These are phyloP conservation scores for Cytospora mali DNA, from an alignment of 2,329 filamentous ascomycete species.

Conservation along the genomic window DNA sequence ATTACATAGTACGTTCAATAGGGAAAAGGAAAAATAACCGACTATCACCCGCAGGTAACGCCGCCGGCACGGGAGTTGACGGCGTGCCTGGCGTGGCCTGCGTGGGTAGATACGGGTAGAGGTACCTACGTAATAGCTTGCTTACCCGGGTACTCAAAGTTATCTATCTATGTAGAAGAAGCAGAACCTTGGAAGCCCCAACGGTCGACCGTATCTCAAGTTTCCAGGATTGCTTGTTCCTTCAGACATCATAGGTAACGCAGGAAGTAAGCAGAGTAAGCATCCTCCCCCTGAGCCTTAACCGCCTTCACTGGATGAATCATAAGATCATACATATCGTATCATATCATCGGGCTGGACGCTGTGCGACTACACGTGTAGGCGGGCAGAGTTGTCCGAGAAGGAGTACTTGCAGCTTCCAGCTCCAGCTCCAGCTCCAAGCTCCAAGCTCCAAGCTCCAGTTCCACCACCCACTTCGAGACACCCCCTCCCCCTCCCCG, in stretches of 20 bases:
- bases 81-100: too few relatives aligned
- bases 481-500: neutral
- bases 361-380: neutral
- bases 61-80: too few relatives aligned
- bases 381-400: too few relatives aligned
- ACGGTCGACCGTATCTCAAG: neutral
- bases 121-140: too few relatives aligned
- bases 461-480: neutral
- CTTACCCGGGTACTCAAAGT: too few relatives aligned
- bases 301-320: too few relatives aligned
- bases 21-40: neutral
- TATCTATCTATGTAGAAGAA: neutral
- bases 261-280: too few relatives aligned
- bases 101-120: too few relatives aligned
- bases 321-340: too few relatives aligned
- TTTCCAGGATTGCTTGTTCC: neutral
- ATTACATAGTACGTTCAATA: conserved; percentile 12
- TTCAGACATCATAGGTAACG: neutral
- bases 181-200: neutral
- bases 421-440: neutral
- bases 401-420: neutral
- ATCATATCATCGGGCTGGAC: neutral
- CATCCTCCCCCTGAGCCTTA: too few relatives aligned
- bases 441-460: neutral
- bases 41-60: neutral